A percentile compares a stretch with the other conserved stretches of the same genome.
Evolutionary conservation across 345 rosid species (phyloP).

Genomic region (Brassica rapa): DNA sequence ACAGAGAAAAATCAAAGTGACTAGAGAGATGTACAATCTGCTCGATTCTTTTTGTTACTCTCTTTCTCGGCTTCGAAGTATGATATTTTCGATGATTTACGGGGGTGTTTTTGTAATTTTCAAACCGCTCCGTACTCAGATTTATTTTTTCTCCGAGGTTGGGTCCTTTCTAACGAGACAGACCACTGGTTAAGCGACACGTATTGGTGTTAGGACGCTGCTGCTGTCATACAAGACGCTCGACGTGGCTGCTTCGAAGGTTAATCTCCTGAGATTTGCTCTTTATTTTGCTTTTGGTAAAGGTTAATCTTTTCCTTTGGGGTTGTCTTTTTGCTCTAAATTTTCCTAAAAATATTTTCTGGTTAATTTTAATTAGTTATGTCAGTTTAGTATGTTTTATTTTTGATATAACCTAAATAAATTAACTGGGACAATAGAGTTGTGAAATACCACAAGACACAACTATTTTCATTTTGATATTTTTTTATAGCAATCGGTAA

Average conservation of each 20-base stretch:
- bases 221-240: slow-evolving; percentile 22
- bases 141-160: slow-evolving; percentile 38
- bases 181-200: slow-evolving; percentile 33
- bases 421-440: neutral
- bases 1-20: slow-evolving; percentile 33
- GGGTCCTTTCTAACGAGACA: slow-evolving; percentile 28
- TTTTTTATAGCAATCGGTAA: neutral
- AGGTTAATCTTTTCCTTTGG: neutral
- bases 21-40: slow-evolving; percentile 39
- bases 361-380: neutral
- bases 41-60: slow-evolving; percentile 25
- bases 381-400: neutral
- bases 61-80: slow-evolving; percentile 30
- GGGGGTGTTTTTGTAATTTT: slow-evolving; percentile 28
- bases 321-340: neutral
- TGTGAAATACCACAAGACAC: no score
- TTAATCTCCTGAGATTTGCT: neutral
- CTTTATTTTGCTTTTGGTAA: neutral
- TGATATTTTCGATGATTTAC: slow-evolving; percentile 20
- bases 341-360: neutral
- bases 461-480: neutral
- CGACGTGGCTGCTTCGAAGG: slow-evolving; percentile 40
- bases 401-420: neutral
- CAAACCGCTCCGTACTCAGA: slow-evolving; percentile 2
- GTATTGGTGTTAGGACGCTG: slow-evolving; percentile 6